These are phyloP conservation scores for Fusarium sp. DNA, from an alignment of 2,329 filamentous ascomycete species.

Conservation along the genomic window DNA sequence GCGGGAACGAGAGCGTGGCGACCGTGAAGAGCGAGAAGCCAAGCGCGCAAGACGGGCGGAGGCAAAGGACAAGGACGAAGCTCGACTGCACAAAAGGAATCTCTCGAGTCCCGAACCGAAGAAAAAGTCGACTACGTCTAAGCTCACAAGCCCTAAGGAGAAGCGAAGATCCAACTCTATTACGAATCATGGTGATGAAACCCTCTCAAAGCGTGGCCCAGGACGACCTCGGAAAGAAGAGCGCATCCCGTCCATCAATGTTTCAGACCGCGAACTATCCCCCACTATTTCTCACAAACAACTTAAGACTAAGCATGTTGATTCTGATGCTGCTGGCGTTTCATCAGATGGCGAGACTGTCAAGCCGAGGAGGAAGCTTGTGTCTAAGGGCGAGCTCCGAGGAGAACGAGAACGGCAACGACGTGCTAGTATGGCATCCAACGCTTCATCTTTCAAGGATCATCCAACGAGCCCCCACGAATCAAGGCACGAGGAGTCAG, in stretches of 20 bases:
- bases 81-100: constrained; percentile 62
- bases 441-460: constrained; percentile 67
- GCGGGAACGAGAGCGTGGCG: constrained; percentile 60
- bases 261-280: constrained; percentile 69
- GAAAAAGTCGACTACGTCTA: constrained; percentile 59
- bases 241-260: constrained; percentile 61
- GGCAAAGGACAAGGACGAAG: constrained; percentile 62
- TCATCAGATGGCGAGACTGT: constrained; percentile 71
- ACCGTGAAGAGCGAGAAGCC: constrained; percentile 61
- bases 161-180: constrained; percentile 64
- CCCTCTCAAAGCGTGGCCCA: constrained; percentile 66
- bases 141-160: constrained; percentile 64
- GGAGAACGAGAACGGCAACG: constrained; percentile 72
- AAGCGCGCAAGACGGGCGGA: constrained; percentile 63
- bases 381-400: constrained; percentile 74
- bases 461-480: constrained; percentile 67
- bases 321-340: constrained; percentile 67
- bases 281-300: constrained; percentile 65
- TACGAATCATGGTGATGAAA: constrained; percentile 63
- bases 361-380: constrained; percentile 74
- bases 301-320: constrained; percentile 66
- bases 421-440: constrained; percentile 71
- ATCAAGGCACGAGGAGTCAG: constrained; percentile 62
- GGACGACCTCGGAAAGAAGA: constrained; percentile 71
- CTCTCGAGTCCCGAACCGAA: constrained; percentile 65